phyloP scores from a whole-genome alignment of 1,284 basidiomycete genomes.

The Trametes polyzona region DNA sequence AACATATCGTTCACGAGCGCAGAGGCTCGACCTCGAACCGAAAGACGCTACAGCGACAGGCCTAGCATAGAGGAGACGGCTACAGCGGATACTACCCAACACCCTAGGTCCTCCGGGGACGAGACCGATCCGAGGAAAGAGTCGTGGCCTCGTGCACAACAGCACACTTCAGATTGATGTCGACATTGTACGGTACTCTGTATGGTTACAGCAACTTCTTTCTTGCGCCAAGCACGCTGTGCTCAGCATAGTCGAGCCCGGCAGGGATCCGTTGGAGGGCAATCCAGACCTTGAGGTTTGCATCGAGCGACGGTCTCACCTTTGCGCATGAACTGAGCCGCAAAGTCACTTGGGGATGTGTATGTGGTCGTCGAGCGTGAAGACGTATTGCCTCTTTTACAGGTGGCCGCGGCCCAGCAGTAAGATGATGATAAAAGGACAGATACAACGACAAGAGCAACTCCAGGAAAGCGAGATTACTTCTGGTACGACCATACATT shows the following conservation, averaged over 20 bases:
- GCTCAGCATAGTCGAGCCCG: too few species aligned
- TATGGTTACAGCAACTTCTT: too few species aligned
- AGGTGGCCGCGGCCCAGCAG: slow-evolving; percentile 14
- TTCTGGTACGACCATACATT: slow-evolving; percentile 82
- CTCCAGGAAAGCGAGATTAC: slow-evolving; percentile 41
- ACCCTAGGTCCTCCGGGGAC: not conserved
- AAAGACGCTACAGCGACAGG: slow-evolving; percentile 15
- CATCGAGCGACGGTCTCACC: too few species aligned
- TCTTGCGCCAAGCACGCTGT: too few species aligned
- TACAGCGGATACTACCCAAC: not conserved
- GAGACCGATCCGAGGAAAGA: slow-evolving; percentile 6
- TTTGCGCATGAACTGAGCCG: too few species aligned
- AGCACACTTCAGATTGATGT: not conserved
- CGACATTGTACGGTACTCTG: too few species aligned
- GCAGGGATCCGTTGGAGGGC: too few species aligned
- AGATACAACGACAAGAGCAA: slow-evolving; percentile 22
- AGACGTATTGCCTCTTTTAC: slow-evolving; percentile 15
- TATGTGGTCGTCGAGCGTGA: not conserved
- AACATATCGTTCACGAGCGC: not conserved
- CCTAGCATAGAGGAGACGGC: slow-evolving; percentile 14
- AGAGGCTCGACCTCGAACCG: not conserved
- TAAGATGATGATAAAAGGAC: slow-evolving; percentile 17
- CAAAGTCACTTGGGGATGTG: too few species aligned
- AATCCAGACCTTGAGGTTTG: too few species aligned
- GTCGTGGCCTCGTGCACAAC: not conserved